Evolutionary conservation across 2,329 filamentous ascomycete genomes (phyloP), one percentile per base, ranked within the genome.

Genomic region (Herpomyces periplanetae): DNA sequence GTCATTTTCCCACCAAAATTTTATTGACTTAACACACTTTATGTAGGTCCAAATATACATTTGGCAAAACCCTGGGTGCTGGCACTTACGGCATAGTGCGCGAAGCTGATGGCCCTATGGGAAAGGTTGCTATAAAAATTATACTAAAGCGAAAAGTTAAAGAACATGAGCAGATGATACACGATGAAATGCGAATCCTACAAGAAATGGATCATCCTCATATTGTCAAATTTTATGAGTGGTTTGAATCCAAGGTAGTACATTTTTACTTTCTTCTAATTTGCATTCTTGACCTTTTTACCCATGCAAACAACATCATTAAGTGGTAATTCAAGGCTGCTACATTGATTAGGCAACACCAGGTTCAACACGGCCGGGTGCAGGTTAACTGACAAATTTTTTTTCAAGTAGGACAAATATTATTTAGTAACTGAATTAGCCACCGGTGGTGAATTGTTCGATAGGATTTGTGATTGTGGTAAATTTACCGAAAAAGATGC

Each of bases 81-180:
- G 80, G 80, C 31, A 96, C 80, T 31, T 96, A 96, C 49, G 80
- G 80, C 34, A 85, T 96, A 33, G 80, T 96, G 33, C 59, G 80
- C 31, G 80, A 96, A 43, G 80, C 80, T 24, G 71, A 88, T 25
- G 54, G 66, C 29, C 56, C 62, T 16, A 50, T 52, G 9, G 68
- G 69, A 37, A 64, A 87, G 47, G 73, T 85, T 24, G 80, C 80
- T 15, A 55, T 96, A 41, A 96, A 96, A 51, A 91, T 96, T 38
- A 96, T 96, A 39, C 47, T 91, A 34, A 96, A 96, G 54, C 88
- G 87, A 48, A 91, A 87, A 41, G 75, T 96, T 36, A 84, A 73
- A 39, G 75, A 73, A 27, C 91, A 91, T 32, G 80, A 96, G 47
- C 58, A 63, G 38, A 96, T 96, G 80, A 80, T 96, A 15, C 80